Evolutionary conservation across 2,329 filamentous ascomycete genomes (phyloP).

Genomic region (Botryotinia narcissicola): DNA sequence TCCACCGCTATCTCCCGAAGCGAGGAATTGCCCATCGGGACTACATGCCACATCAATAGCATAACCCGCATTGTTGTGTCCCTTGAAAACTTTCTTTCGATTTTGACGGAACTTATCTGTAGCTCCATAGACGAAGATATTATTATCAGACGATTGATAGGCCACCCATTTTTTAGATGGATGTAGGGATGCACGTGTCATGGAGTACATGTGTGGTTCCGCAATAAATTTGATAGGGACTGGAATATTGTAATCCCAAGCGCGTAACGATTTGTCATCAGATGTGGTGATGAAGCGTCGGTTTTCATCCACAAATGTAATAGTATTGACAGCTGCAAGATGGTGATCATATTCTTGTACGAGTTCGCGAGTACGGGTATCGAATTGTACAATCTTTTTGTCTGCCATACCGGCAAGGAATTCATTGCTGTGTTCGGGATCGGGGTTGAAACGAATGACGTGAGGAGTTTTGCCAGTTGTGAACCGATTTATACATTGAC

Average conservation of each 20-base stretch:
- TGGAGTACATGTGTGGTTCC: conserved; percentile 95
- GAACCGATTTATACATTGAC: conserved; percentile 82
- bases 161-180: conserved; percentile 92
- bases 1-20: conserved; percentile 81
- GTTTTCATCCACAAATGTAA: conserved; percentile 92
- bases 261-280: conserved; percentile 92
- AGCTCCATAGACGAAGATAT: conserved; percentile 91
- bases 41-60: conserved; percentile 86
- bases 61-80: conserved; percentile 93
- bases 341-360: conserved; percentile 99
- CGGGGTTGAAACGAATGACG: conserved; percentile 89
- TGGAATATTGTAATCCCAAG: conserved; percentile 98
- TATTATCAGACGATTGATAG: conserved; percentile 91
- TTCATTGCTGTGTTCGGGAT: conserved; percentile 72
- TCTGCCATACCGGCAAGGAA: conserved; percentile 97
- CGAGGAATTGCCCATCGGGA: conserved; percentile 89
- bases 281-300: conserved; percentile 96
- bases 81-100: conserved; percentile 92
- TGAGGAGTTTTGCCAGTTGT: conserved; percentile 94
- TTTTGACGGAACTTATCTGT: conserved; percentile 97
- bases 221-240: conserved; percentile 98
- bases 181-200: conserved; percentile 81
- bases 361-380: conserved; percentile 74
- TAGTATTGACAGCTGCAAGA: conserved; percentile 94
- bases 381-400: conserved; percentile 98